Conservation (phyloP, 345 rosid genomes). For the Citrus australasica region DNA sequence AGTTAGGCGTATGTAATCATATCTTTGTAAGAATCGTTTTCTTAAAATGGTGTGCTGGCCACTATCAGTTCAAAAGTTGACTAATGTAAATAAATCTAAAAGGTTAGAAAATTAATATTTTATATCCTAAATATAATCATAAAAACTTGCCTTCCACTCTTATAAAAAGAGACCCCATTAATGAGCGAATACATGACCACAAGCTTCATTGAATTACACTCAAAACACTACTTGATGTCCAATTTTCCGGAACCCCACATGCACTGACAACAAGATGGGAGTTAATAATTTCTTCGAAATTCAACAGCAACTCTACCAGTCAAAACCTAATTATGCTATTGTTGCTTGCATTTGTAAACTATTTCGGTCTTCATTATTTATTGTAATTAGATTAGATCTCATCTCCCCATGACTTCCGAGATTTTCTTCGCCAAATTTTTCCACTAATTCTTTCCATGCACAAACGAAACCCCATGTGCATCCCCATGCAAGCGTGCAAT, state of each 20-base stretch:
- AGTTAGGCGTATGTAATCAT: too few relatives aligned
- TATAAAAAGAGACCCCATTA: neutral
- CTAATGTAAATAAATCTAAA: too few relatives aligned
- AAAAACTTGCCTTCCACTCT: neutral
- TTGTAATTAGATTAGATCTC: conserved; percentile 13
- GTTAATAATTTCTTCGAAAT: neutral
- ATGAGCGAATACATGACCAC: neutral
- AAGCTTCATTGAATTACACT: neutral
- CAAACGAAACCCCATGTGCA: too few relatives aligned
- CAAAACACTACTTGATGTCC: neutral
- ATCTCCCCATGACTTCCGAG: conserved; percentile 29
- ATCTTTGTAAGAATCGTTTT: too few relatives aligned
- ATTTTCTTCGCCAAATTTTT: neutral
- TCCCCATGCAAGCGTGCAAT: too few relatives aligned
- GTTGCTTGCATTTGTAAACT: conserved; percentile 5
- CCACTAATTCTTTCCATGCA: neutral
- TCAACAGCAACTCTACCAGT: neutral
- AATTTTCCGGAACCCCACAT: neutral
- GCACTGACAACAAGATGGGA: neutral
- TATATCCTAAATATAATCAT: neutral
- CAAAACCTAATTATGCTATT: conserved; percentile 17
- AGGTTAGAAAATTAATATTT: neutral
- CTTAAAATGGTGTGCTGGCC: too few relatives aligned
- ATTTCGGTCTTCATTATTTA: neutral
- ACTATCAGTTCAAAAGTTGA: too few relatives aligned